phyloP scores from a whole-genome alignment of 208 protist species.

The Leishmania mexicana region DNA sequence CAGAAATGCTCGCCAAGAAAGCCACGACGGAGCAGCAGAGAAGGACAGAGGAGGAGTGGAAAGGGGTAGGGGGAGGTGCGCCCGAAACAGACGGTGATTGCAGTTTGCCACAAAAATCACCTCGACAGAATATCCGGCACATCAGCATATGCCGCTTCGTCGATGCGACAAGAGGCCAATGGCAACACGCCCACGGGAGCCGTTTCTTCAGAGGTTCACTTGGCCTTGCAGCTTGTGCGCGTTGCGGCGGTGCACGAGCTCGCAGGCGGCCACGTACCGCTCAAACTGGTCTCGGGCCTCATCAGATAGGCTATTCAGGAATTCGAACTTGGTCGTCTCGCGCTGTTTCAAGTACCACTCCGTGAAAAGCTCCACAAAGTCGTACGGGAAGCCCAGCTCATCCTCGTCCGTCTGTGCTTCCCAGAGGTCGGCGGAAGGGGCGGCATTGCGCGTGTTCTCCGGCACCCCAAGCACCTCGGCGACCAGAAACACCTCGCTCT shows the following conservation, averaged over 20 bases:
- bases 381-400: conserved; percentile 96
- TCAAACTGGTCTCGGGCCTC: conserved; percentile 82
- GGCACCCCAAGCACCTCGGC: conserved; percentile 86
- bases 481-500: conserved; percentile 93
- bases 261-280: conserved; percentile 60
- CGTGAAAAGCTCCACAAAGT: conserved; percentile 96
- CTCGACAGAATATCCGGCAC: background rate
- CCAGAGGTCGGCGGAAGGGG: conserved; percentile 96
- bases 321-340: conserved; percentile 56
- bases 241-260: conserved; percentile 90
- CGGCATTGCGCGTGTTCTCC: conserved; percentile 72
- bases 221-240: conserved; percentile 87
- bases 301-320: conserved; percentile 44
- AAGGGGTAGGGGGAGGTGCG: background rate
- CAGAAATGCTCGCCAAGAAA: background rate
- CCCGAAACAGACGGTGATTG: background rate
- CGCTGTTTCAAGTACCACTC: conserved; percentile 71
- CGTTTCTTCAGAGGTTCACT: conserved; percentile 55
- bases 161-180: background rate
- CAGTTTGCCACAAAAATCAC: background rate
- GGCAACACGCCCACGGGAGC: too few relatives aligned
- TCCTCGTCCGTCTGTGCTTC: conserved; percentile 96
- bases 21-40: background rate
- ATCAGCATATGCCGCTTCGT: background rate
- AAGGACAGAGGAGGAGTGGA: background rate